Percentiles rank a stretch among this genome's conserved stretches.
phyloP scores from a whole-genome alignment of 805 yeast genomes.

The Ogataea glucozyma region DNA sequence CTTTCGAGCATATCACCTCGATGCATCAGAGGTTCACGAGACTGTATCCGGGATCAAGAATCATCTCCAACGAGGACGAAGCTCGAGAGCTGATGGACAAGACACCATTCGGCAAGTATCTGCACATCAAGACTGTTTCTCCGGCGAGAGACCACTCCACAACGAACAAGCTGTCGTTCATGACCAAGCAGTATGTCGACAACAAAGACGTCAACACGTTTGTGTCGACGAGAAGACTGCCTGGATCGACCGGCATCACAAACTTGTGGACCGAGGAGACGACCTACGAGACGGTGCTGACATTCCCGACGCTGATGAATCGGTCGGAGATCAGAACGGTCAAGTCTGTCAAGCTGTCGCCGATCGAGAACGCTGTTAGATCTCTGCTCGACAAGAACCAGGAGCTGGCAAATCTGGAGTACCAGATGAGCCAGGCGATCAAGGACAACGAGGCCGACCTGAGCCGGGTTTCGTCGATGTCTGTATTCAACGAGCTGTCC shows the following conservation, averaged over 20 bases:
- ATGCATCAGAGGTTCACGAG: slow-evolving; percentile 74
- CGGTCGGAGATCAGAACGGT: slow-evolving; percentile 66
- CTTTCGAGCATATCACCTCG: slow-evolving; percentile 84
- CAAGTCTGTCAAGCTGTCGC: slow-evolving; percentile 62
- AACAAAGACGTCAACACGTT: slow-evolving; percentile 72
- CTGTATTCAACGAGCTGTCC: slow-evolving; percentile 63
- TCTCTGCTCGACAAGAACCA: slow-evolving; percentile 66
- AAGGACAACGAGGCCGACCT: slow-evolving; percentile 38
- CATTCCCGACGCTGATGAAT: slow-evolving; percentile 88
- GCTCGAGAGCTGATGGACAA: slow-evolving; percentile 50
- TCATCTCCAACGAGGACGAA: slow-evolving; percentile 56
- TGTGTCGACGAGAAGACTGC: slow-evolving; percentile 66
- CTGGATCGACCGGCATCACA: slow-evolving; percentile 68
- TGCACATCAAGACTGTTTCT: slow-evolving; percentile 70
- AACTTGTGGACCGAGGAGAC: slow-evolving; percentile 90
- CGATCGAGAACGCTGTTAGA: slow-evolving; percentile 77
- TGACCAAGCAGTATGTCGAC: slow-evolving; percentile 72
- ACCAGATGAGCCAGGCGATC: slow-evolving; percentile 53
- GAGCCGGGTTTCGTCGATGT: slow-evolving; percentile 27
- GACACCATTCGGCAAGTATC: slow-evolving; percentile 67
- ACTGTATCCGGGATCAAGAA: slow-evolving; percentile 79
- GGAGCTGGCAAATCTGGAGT: slow-evolving; percentile 70
- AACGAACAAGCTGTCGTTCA: slow-evolving; percentile 50
- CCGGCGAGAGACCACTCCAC: slow-evolving; percentile 51
- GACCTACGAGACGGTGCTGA: slow-evolving; percentile 68